A percentile compares a stretch with the other conserved stretches of the same genome.
Conservation (phyloP, 2,329 filamentous ascomycete genomes). For the Stachybotrys chartarum region DNA sequence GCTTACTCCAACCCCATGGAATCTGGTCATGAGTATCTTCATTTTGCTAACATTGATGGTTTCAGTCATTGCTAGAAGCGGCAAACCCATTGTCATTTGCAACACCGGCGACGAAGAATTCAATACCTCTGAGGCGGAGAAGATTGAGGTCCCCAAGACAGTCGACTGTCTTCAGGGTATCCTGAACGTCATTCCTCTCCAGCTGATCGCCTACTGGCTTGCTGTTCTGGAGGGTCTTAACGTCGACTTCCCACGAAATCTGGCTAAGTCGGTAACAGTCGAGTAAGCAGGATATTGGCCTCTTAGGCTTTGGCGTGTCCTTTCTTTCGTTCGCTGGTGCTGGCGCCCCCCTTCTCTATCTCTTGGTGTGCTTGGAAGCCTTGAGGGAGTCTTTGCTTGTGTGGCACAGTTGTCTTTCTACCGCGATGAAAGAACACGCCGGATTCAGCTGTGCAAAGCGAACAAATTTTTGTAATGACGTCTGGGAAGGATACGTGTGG, state of each 20-base stretch:
- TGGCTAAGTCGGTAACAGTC: constrained; percentile 98
- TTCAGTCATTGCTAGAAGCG: constrained; percentile 84
- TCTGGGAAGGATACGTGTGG: not conserved
- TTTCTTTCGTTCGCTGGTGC: not conserved
- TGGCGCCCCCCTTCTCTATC: not conserved
- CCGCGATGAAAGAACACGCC: not conserved
- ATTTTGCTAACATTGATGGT: constrained; percentile 9
- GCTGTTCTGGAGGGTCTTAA: constrained; percentile 93
- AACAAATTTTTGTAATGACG: not conserved
- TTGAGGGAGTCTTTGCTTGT: not conserved
- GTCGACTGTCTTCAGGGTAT: constrained; percentile 94
- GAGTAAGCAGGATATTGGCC: constrained; percentile 55
- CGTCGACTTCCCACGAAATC: constrained; percentile 96
- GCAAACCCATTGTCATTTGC: constrained; percentile 98
- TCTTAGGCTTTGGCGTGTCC: not conserved
- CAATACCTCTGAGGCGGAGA: constrained; percentile 78
- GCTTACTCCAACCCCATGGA: constrained; percentile 13
- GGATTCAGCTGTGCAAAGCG: not conserved
- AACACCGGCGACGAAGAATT: constrained; percentile 88
- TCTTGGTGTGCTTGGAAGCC: not conserved
- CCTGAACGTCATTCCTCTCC: constrained; percentile 93
- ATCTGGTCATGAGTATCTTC: not conserved
- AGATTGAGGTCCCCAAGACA: constrained; percentile 94
- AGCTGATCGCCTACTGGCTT: constrained; percentile 98
- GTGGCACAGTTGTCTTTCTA: not conserved